phyloP scores from a whole-genome alignment of 768 basidiomycete genomes.

The Botryobasidium botryosum region DNA sequence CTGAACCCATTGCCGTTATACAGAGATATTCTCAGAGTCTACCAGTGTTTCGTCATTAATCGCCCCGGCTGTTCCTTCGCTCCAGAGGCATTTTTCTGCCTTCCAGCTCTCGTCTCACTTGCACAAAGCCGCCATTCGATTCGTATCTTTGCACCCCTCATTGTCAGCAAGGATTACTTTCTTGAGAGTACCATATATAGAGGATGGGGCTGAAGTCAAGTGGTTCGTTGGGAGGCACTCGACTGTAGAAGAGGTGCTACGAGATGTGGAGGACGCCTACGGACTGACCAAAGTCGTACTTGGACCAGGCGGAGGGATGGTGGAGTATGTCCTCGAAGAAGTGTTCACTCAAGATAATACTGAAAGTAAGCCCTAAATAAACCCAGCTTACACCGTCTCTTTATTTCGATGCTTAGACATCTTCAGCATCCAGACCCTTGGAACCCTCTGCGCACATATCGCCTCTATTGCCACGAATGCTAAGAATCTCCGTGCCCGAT shows the following conservation, averaged over 20 bases:
- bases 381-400: background rate
- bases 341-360: constrained; percentile 34
- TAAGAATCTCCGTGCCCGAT: constrained; percentile 56
- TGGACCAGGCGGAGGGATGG: constrained; percentile 43
- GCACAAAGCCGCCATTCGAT: constrained; percentile 45
- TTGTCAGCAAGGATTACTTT: constrained; percentile 39
- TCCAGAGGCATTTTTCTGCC: constrained; percentile 43
- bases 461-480: constrained; percentile 26
- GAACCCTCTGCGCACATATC: constrained; percentile 13
- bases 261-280: constrained; percentile 39
- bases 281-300: constrained; percentile 51
- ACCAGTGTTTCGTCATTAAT: constrained; percentile 1
- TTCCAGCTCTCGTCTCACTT: constrained; percentile 54
- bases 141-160: constrained; percentile 51
- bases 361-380: constrained; percentile 31
- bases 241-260: constrained; percentile 38
- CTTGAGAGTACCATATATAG: constrained; percentile 56
- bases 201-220: constrained; percentile 52
- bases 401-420: constrained; percentile 3
- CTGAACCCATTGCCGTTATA: background rate
- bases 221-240: constrained; percentile 43
- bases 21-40: background rate
- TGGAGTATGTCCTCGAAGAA: constrained; percentile 65
- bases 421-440: constrained; percentile 3
- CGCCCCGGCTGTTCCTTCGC: constrained; percentile 5